Base-by-base conservation (phyloP, 495 filamentous ascomycete genomes). In the Hypoxylon lienhwacheense region DNA sequence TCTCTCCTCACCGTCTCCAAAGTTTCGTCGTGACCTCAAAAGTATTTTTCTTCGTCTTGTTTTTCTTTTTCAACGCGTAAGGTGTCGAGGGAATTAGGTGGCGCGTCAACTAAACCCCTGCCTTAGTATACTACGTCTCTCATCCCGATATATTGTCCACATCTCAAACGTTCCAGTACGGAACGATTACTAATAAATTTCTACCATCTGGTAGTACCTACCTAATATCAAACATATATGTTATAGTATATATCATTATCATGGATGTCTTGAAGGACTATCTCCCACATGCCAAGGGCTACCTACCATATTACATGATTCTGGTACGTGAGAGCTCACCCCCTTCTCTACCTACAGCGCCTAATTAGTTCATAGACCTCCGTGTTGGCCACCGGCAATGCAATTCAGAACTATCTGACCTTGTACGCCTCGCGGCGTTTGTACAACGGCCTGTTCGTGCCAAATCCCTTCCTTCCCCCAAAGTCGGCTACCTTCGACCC, bases 381-480 rank as follows among this genome's bases (percentile, higher is more conserved):
- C 37, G 64, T 88, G 34, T 76, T 92, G 39, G 86, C 92, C 48
- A 72, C 90, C 40, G 83, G 78, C 61, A 97, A 97, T 77, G 84
- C 81, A 16, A 56, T 91, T 59, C 91, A 96, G 73, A 81, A 87
- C 66, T 93, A 91, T 74, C 42, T 68, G 14, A 92, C 89, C 3
- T 70, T 87, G 6, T 69, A 78, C 63, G 90, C 86, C 70, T 89
- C 90, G 7, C 78, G 79, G 1, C 84, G 87, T 61, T 81, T 97
- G 61, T 97, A 96, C 70, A 72, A 76, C 53, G 81, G 77, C 10
- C 69, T 67, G 21, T 78, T 77, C 65, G 69, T 78, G 16, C 66
- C 67, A 5, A 78, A 77, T 62, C 35, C 61, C 20, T 54, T 62
- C 3, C 57, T 75, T 16, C 65, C 70, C 4, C 36, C 68, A 20